Evolutionary conservation across 2,329 filamentous ascomycete species (phyloP).

Genomic region (Aspergillus bombycis): DNA sequence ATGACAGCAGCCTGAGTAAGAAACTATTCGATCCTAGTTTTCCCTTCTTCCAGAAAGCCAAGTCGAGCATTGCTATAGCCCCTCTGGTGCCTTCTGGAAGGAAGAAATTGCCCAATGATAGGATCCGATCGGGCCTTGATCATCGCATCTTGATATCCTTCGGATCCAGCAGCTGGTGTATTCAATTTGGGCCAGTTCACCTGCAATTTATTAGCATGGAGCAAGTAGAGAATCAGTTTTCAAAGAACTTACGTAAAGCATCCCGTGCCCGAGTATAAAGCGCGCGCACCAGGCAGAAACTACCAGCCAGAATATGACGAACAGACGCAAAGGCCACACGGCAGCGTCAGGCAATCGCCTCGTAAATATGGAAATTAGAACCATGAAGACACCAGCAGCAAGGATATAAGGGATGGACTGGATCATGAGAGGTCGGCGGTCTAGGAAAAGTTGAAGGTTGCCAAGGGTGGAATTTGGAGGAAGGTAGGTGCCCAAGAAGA

Average conservation of each 20-base stretch:
- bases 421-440: constrained; percentile 81
- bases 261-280: constrained; percentile 83
- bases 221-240: background rate
- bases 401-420: constrained; percentile 93
- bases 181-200: constrained; percentile 99
- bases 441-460: constrained; percentile 74
- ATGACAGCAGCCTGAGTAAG: background rate
- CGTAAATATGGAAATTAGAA: constrained; percentile 75
- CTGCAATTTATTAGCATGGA: constrained; percentile 49
- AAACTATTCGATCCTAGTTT: constrained; percentile 84
- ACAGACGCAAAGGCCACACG: constrained; percentile 79
- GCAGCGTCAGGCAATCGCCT: constrained; percentile 71
- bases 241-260: constrained; percentile 79
- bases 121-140: constrained; percentile 79
- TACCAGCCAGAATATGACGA: constrained; percentile 75
- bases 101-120: constrained; percentile 74
- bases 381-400: constrained; percentile 81
- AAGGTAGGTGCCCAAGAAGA: constrained; percentile 86
- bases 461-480: constrained; percentile 73
- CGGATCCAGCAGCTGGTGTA: constrained; percentile 79
- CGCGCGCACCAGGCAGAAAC: constrained; percentile 71
- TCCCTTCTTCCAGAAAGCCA: constrained; percentile 89
- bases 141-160: constrained; percentile 87
- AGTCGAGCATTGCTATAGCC: constrained; percentile 82
- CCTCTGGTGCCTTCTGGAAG: constrained; percentile 68